These are phyloP conservation scores for Bondarzewia mesenterica DNA, from an alignment of 1,284 basidiomycete species.

Conservation along the genomic window DNA sequence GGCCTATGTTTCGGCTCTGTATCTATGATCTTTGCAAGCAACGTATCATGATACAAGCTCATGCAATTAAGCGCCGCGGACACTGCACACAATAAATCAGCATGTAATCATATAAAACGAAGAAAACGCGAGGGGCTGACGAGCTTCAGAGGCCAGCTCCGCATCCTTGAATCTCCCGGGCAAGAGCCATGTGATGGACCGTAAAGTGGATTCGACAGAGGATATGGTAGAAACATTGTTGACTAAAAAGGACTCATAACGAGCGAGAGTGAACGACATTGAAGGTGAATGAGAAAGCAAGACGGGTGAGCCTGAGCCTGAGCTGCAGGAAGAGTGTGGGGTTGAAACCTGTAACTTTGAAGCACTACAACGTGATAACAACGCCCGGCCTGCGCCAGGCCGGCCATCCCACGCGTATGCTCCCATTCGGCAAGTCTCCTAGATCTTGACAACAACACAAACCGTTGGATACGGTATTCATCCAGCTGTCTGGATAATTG, in stretches of 20 bases:
- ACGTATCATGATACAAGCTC: slow-evolving; percentile 83
- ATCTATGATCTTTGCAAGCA: slow-evolving; percentile 61
- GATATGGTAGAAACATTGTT: slow-evolving; percentile 81
- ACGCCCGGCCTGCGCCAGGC: slow-evolving; percentile 7
- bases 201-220: slow-evolving; percentile 79
- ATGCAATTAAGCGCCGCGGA: slow-evolving; percentile 66
- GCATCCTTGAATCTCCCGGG: slow-evolving; percentile 96
- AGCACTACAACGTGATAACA: slow-evolving; percentile 6
- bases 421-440: too few relatives aligned
- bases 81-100: slow-evolving; percentile 32
- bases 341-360: slow-evolving; percentile 1
- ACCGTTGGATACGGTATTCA: too few relatives aligned
- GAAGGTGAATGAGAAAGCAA: slow-evolving; percentile 8
- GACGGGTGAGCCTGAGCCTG: neutral
- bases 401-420: slow-evolving; percentile 11
- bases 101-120: slow-evolving; percentile 9
- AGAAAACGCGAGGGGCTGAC: slow-evolving; percentile 45
- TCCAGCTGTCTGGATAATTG: too few relatives aligned
- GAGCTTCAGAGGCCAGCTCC: slow-evolving; percentile 84
- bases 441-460: too few relatives aligned
- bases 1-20: slow-evolving; percentile 59
- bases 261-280: slow-evolving; percentile 43
- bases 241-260: slow-evolving; percentile 78
- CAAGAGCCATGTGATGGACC: slow-evolving; percentile 90
- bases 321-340: slow-evolving; percentile 6